These are phyloP conservation scores for Ceratobasidium sp. DNA, from an alignment of 1,284 basidiomycete species.

Conservation along the genomic window DNA sequence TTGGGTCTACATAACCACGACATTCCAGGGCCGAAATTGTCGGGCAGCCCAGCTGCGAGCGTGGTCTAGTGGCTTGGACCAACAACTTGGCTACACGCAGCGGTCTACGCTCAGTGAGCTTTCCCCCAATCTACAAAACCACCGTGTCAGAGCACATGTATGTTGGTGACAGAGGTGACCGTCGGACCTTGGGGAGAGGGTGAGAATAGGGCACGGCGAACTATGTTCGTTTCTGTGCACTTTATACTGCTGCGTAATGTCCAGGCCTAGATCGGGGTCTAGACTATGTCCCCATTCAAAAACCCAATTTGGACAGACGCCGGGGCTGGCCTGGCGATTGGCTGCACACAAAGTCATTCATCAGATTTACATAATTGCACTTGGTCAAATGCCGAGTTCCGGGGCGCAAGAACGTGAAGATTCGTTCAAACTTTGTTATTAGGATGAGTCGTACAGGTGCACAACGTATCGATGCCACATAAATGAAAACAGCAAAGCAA, in stretches of 20 bases:
- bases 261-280: slow-evolving; percentile 25
- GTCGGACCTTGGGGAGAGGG: slow-evolving; percentile 9
- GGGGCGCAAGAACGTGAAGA: too few species aligned
- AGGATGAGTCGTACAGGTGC: too few species aligned
- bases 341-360: neutral
- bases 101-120: slow-evolving; percentile 7
- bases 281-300: slow-evolving; percentile 29
- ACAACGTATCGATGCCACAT: too few species aligned
- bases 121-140: neutral
- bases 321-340: neutral
- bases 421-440: too few species aligned
- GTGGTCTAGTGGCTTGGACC: slow-evolving; percentile 1
- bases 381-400: too few species aligned
- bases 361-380: slow-evolving; percentile 11
- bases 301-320: slow-evolving; percentile 28
- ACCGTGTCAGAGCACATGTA: neutral
- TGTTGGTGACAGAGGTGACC: neutral
- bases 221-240: neutral
- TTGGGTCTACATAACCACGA: slow-evolving; percentile 31
- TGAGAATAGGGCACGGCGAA: slow-evolving; percentile 9
- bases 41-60: slow-evolving; percentile 34
- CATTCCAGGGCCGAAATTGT: slow-evolving; percentile 1
- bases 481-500: too few species aligned
- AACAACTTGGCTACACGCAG: slow-evolving; percentile 4
- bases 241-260: neutral